Base-by-base conservation (phyloP, 495 filamentous ascomycete species). In the Tuber aestivum region DNA sequence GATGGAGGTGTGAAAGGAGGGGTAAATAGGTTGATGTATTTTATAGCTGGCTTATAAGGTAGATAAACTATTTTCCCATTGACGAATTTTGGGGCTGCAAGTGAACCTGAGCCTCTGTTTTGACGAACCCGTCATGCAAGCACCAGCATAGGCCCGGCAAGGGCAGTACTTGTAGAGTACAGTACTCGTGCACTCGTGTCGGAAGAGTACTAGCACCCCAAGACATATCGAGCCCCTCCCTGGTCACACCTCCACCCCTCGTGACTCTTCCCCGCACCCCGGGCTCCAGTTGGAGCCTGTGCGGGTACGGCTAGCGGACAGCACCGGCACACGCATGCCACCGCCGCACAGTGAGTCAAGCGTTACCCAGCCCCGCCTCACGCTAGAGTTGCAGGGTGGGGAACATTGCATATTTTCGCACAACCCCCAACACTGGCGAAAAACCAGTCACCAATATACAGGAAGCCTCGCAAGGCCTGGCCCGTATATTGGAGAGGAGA, bases 11-110 rank as follows among this genome's bases (percentile, higher is more conserved):
- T 14, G 50, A 61, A 61, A 14, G 50, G 50, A 61, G 27, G 50
- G 50, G 56, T 65, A 35, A 65, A 65, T 65, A 27, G 56, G 56
- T 65, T 65, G 56, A 65, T 65, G 27, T 65, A 65, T 65, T 65
- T 65, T 65, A 65, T 65, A 65, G 27, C 56, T 35, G 27, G 56
- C 27, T 65, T 65, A 65, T 65, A 65, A 65, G 56, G 56, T 65
- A 65, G 27, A 35, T 65, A 8, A 65, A 65, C 56, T 65, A 65
- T 65, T 65, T 65, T 35, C 56, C 56, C 56, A 12, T 65, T 65
- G 56, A 65, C 18, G 56, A 35, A 8, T 32, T 65, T 65, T 35
- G 14, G 56, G 32, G 12, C 56, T 10, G 1, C 14, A 32, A 35
- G 56, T 35, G 56, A 35, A 5, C 56, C 18, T 35, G 18, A 56